Conservation (phyloP, 768 basidiomycete species). For the Boletus rubropictus region DNA sequence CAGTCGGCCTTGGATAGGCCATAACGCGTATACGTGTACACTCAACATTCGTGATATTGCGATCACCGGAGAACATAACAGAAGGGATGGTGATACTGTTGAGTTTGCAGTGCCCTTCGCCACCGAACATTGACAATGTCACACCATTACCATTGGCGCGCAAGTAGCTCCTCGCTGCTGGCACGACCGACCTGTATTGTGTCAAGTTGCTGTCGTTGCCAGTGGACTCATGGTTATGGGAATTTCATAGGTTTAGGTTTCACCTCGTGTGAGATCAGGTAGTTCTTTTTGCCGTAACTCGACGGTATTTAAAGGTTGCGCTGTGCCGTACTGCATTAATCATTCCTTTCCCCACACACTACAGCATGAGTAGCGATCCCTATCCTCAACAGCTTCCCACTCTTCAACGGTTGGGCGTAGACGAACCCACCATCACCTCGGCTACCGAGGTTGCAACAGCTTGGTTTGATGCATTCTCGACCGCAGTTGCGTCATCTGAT, state of each 20-base stretch:
- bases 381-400: constrained; percentile 28
- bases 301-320: neutral
- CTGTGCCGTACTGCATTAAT: neutral
- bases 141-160: too few relatives aligned
- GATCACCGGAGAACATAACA: neutral
- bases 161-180: too few relatives aligned
- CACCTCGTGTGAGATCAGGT: too few relatives aligned
- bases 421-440: constrained; percentile 17
- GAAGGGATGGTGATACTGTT: neutral
- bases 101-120: too few relatives aligned
- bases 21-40: neutral
- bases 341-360: neutral
- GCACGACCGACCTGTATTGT: neutral
- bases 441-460: constrained; percentile 16
- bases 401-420: constrained; percentile 23
- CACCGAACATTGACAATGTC: too few relatives aligned
- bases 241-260: too few relatives aligned
- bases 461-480: constrained; percentile 25
- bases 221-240: too few relatives aligned
- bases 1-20: neutral
- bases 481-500: constrained; percentile 17
- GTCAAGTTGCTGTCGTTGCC: too few relatives aligned
- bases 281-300: neutral
- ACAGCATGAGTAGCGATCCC: constrained; percentile 16
- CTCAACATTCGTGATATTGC: neutral